phyloP scores from a whole-genome alignment of 2,329 filamentous ascomycete genomes.

The Fusarium caatingaense region DNA sequence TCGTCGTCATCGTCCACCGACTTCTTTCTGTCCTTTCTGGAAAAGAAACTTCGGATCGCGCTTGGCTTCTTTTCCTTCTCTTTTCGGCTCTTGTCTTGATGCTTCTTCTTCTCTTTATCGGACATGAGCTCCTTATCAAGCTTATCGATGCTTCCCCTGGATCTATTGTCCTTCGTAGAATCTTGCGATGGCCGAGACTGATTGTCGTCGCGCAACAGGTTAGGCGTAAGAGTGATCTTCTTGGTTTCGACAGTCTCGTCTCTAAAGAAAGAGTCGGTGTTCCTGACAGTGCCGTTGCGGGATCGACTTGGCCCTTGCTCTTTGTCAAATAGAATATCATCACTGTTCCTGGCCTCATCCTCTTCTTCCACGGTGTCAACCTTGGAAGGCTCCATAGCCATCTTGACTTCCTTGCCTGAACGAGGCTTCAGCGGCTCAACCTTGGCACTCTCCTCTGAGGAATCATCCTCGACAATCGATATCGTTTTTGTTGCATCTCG shows the following conservation, averaged over 20 bases:
- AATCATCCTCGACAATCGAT: conserved; percentile 47
- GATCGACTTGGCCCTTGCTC: conserved; percentile 69
- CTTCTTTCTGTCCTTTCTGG: conserved; percentile 70
- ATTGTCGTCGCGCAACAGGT: conserved; percentile 85
- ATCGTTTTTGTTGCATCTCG: conserved; percentile 49
- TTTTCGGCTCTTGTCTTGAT: conserved; percentile 76
- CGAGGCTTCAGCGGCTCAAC: conserved; percentile 67
- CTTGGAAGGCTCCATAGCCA: conserved; percentile 48
- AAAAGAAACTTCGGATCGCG: conserved; percentile 70
- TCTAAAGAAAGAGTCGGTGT: conserved; percentile 97
- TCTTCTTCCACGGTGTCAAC: conserved; percentile 52
- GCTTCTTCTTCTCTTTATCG: conserved; percentile 81
- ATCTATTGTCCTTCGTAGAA: conserved; percentile 62
- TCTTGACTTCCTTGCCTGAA: conserved; percentile 54
- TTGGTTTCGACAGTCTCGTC: conserved; percentile 95
- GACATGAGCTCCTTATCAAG: conserved; percentile 63
- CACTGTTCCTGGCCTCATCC: conserved; percentile 62
- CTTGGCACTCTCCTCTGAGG: conserved; percentile 64
- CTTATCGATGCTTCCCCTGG: conserved; percentile 79
- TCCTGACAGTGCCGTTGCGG: conserved; percentile 86
- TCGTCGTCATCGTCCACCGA: conserved; percentile 69
- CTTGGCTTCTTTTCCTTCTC: conserved; percentile 75
- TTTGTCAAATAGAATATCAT: conserved; percentile 74
- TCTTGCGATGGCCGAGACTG: conserved; percentile 64
- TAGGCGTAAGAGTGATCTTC: conserved; percentile 96